These are phyloP conservation scores for Coniochaeta ligniaria DNA, from an alignment of 2,329 filamentous ascomycete species.

Conservation along the genomic window DNA sequence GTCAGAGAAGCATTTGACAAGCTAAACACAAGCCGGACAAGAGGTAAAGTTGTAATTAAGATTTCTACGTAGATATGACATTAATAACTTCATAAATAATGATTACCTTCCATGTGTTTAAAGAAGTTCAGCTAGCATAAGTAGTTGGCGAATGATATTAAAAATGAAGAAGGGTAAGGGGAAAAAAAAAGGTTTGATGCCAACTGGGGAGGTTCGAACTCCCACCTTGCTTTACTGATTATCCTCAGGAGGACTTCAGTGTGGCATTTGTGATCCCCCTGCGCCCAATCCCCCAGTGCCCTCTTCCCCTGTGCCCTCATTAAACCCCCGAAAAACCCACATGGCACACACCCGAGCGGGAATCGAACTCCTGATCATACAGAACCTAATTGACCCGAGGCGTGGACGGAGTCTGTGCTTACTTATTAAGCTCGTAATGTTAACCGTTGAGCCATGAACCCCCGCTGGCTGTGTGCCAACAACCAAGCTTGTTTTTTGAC, in stretches of 20 bases:
- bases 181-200: not conserved
- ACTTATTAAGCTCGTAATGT: not conserved
- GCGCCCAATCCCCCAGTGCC: no score
- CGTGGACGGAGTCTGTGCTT: not conserved
- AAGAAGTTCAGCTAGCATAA: no score
- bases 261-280: no score
- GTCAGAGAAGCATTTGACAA: not conserved
- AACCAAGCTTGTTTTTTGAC: not conserved
- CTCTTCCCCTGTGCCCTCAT: no score
- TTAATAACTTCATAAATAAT: no score
- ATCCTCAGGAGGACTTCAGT: not conserved
- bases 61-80: no score
- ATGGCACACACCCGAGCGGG: not conserved
- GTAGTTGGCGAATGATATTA: no score
- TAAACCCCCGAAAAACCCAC: not conserved
- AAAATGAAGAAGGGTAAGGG: no score
- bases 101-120: no score
- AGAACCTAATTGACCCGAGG: not conserved
- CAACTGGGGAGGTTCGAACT: not conserved
- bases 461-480: not conserved
- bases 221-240: not conserved
- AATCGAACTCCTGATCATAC: not conserved
- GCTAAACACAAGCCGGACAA: no score
- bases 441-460: not conserved
- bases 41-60: no score